phyloP scores from a whole-genome alignment of 768 basidiomycete genomes.

The Mycena rebaudengoi region DNA sequence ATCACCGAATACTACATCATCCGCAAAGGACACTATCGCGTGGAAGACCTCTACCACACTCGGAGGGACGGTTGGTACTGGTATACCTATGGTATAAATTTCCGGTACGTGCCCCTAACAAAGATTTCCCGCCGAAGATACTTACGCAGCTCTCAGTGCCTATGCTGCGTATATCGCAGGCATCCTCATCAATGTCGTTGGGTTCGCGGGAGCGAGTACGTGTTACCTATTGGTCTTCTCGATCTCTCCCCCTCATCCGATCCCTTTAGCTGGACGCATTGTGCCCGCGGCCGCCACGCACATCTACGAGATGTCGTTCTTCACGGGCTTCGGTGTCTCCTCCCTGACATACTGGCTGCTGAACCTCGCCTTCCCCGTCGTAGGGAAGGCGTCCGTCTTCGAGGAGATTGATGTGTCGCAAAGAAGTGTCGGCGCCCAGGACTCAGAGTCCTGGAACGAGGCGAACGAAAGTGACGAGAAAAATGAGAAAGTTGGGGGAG shows the following conservation, averaged over 20 bases:
- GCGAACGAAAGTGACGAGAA: conserved; percentile 21
- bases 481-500: not conserved
- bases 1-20: conserved; percentile 84
- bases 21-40: conserved; percentile 72
- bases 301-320: conserved; percentile 82
- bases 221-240: too few species aligned
- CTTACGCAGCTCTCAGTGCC: conserved; percentile 47
- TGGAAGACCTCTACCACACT: conserved; percentile 73
- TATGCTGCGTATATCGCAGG: conserved; percentile 76
- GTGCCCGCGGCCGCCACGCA: conserved; percentile 78
- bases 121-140: conserved; percentile 2
- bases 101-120: conserved; percentile 53
- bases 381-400: conserved; percentile 47
- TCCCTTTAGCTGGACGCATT: conserved; percentile 60
- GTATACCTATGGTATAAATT: conserved; percentile 79
- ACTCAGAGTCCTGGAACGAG: conserved; percentile 9
- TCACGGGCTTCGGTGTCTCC: conserved; percentile 83
- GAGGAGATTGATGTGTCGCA: conserved; percentile 64
- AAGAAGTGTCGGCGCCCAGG: conserved; percentile 20
- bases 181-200: conserved; percentile 84
- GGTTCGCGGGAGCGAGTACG: conserved; percentile 83
- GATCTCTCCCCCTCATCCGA: too few species aligned
- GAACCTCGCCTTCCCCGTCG: conserved; percentile 6
- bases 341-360: conserved; percentile 61
- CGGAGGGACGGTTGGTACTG: conserved; percentile 72